Base-by-base conservation (phyloP, 1,139 yeast genomes). In the Zygosaccharomyces sapae region DNA sequence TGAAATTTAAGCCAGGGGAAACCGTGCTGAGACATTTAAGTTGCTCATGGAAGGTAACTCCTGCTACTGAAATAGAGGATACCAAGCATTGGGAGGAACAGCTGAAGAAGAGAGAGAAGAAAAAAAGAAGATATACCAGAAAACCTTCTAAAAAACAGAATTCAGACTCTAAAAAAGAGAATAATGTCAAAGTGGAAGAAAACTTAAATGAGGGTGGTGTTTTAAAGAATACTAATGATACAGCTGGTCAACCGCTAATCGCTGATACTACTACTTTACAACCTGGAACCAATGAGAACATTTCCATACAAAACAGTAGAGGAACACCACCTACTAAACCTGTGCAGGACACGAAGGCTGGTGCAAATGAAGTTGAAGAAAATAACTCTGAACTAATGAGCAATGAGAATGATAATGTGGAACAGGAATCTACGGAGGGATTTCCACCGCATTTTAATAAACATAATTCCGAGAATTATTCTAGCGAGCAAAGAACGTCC, bases 61-160 rank as follows among this genome's bases (percentile, higher is more conserved):
- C 90, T 0, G 57, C 68, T 2, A 82, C 80, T 53, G 87, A 82
- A 56, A 66, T 80, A 1, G 75, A 73, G 39, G 77, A 74, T 48
- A 55, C 59, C 35, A 59, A 59, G 25, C 62, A 65, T 43, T 65
- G 69, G 58, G 71, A 70, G 43, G 67, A 61, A 38, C 70, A 70
- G 49, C 55, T 69, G 34, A 49, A 59, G 61, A 71, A 55, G 67
- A 70, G 67, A 67, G 77, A 58, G 63, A 72, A 66, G 68, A 70
- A 54, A 45, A 65, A 63, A 54, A 69, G 67, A 50, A 62, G 58
- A 43, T 59, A 61, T 48, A 57, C 62, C n/a, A 62, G 62, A 13
- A 55, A 55, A 80, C 80, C 58, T 66, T 74, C 12, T 70, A 71
- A 46, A 39, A 54, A 54, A 36, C 47, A 38, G 22, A 35, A 13